Conservation (phyloP, 2,329 filamentous ascomycete species). For the Lachnellula suecica region DNA sequence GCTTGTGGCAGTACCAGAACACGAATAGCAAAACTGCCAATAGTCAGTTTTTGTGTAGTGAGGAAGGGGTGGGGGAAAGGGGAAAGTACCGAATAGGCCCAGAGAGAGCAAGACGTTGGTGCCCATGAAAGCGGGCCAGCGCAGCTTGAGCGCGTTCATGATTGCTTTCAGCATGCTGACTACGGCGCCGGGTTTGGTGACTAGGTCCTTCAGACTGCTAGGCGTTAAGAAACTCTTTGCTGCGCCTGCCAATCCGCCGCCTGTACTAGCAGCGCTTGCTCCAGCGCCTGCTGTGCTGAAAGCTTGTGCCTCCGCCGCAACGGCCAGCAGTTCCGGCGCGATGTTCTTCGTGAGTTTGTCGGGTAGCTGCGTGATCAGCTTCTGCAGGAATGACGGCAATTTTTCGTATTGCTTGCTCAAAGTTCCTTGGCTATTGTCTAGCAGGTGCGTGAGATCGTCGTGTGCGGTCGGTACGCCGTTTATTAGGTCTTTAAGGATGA, state of each 20-base stretch:
- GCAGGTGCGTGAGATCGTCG: conserved; percentile 70
- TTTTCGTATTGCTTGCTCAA: conserved; percentile 61
- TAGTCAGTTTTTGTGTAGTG: neutral
- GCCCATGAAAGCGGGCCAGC: conserved; percentile 88
- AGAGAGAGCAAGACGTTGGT: conserved; percentile 91
- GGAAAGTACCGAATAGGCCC: conserved; percentile 74
- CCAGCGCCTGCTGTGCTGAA: conserved; percentile 14
- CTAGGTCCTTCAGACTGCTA: conserved; percentile 72
- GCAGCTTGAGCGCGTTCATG: conserved; percentile 78
- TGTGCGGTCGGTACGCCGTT: conserved; percentile 94
- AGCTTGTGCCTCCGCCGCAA: conserved; percentile 68
- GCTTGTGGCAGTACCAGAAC: conserved; percentile 98
- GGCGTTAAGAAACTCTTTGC: conserved; percentile 69
- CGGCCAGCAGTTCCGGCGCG: conserved; percentile 80
- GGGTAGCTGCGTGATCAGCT: conserved; percentile 80
- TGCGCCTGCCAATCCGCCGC: conserved; percentile 51
- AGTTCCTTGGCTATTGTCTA: conserved; percentile 61
- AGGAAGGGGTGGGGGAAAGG: neutral
- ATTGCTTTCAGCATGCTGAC: conserved; percentile 86
- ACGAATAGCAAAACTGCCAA: conserved; percentile 76
- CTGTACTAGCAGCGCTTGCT: conserved; percentile 17
- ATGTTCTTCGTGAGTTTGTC: conserved; percentile 75
- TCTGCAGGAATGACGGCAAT: conserved; percentile 78
- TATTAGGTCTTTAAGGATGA: conserved; percentile 87
- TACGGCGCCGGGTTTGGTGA: conserved; percentile 84